These are phyloP conservation scores for Calcarisporium arbuscula DNA, from an alignment of 2,329 filamentous ascomycete species.

Conservation along the genomic window DNA sequence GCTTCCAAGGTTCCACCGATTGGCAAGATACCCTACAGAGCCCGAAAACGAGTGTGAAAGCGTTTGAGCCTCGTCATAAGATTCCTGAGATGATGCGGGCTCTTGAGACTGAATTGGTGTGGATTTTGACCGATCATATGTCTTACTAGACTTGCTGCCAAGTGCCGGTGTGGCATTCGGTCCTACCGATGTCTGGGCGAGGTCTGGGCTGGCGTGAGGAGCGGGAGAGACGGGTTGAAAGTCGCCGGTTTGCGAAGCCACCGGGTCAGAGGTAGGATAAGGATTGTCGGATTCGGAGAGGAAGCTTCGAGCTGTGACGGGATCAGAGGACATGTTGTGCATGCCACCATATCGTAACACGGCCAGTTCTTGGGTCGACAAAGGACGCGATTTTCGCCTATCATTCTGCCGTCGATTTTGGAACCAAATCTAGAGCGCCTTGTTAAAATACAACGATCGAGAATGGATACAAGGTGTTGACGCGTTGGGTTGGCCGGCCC, in stretches of 20 bases:
- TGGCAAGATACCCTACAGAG: constrained; percentile 46
- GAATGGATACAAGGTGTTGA: constrained; percentile 6
- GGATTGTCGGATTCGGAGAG: constrained; percentile 19
- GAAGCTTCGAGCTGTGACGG: constrained; percentile 21
- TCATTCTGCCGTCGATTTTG: constrained; percentile 93
- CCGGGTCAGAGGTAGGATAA: constrained; percentile 21
- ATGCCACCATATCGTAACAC: constrained; percentile 51
- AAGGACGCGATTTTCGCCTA: constrained; percentile 77
- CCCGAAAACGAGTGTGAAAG: constrained; percentile 35
- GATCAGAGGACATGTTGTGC: constrained; percentile 44
- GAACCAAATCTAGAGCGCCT: constrained; percentile 76
- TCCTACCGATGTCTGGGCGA: constrained; percentile 17
- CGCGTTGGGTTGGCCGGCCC: constrained; percentile 1
- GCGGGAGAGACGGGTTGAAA: constrained; percentile 18
- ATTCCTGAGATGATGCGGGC: constrained; percentile 19
- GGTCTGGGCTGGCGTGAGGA: constrained; percentile 18
- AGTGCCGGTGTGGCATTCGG: constrained; percentile 18
- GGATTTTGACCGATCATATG: constrained; percentile 5
- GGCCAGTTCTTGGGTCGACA: constrained; percentile 70
- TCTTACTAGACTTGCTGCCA: constrained; percentile 6
- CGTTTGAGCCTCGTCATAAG: constrained; percentile 18
- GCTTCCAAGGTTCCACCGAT: constrained; percentile 49
- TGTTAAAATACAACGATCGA: constrained; percentile 7
- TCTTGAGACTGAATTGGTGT: constrained; percentile 20
- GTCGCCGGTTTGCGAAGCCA: constrained; percentile 15